phyloP scores from a whole-genome alignment of 345 rosid genomes.

The Raphanus raphanistrum region DNA sequence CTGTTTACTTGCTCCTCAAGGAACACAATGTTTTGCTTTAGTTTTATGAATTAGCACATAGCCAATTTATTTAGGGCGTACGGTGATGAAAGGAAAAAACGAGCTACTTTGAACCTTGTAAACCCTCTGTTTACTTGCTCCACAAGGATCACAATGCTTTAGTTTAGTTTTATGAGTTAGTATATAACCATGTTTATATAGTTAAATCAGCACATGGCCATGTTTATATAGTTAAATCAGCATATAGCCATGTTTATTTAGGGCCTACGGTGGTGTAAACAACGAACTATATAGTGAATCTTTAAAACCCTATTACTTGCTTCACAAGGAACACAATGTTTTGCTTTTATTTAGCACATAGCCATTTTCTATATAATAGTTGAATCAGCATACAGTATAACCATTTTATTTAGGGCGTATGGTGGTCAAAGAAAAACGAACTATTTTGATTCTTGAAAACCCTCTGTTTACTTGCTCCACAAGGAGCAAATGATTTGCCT shows the following conservation, averaged over 20 bases:
- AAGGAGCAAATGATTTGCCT: slow-evolving; percentile 3
- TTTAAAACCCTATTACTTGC: not conserved
- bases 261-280: not conserved
- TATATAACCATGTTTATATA: too few species aligned
- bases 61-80: too few species aligned
- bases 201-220: too few species aligned
- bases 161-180: not conserved
- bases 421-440: not conserved
- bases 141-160: slow-evolving; percentile 10
- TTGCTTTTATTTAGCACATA: not conserved
- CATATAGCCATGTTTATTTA: not conserved
- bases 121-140: not conserved
- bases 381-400: not conserved
- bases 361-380: not conserved
- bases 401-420: not conserved
- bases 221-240: not conserved
- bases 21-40: not conserved
- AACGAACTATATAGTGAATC: not conserved
- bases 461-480: slow-evolving; percentile 1
- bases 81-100: not conserved
- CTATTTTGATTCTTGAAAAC: not conserved
- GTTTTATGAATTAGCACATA: not conserved
- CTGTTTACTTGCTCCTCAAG: slow-evolving; percentile 9
- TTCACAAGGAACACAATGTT: slow-evolving; percentile 3
- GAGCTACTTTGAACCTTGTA: not conserved